A percentile compares a stretch with the other conserved stretches of the same genome.
Evolutionary conservation across 202 grass and related monocot species (phyloP).

Genomic region (Musa balbisiana): DNA sequence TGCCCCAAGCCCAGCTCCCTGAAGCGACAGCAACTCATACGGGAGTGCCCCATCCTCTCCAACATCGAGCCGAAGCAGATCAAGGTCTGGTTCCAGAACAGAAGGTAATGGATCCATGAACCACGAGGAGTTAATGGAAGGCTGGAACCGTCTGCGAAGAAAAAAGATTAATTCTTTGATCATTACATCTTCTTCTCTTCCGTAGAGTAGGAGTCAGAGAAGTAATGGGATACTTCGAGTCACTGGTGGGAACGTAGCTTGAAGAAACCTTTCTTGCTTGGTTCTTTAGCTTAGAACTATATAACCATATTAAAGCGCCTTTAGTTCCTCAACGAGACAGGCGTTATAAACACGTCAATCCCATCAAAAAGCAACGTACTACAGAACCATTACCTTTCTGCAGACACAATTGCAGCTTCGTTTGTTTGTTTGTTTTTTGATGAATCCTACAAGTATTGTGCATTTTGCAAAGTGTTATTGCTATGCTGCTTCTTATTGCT

Average conservation of each 20-base stretch:
- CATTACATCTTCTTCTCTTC: too few relatives aligned
- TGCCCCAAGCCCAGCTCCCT: constrained; percentile 91
- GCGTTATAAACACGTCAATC: background rate
- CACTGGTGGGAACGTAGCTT: too few relatives aligned
- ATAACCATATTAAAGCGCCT: too few relatives aligned
- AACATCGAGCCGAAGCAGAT: constrained; percentile 99
- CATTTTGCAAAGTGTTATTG: background rate
- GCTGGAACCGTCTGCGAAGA: background rate
- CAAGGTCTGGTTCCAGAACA: constrained; percentile 99
- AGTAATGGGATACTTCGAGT: too few relatives aligned
- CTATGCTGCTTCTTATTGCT: background rate
- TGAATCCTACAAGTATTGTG: too few relatives aligned
- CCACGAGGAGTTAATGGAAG: background rate
- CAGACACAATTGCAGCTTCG: background rate
- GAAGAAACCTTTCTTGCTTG: too few relatives aligned
- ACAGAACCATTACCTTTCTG: too few relatives aligned
- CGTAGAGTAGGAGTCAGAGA: too few relatives aligned
- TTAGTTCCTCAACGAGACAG: too few relatives aligned
- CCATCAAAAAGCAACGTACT: too few relatives aligned
- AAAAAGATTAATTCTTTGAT: too few relatives aligned
- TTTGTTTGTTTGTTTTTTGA: background rate
- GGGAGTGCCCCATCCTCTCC: constrained; percentile 76
- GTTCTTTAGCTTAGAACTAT: too few relatives aligned
- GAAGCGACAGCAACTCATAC: constrained; percentile 75
- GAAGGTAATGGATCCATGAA: constrained; percentile 41